Base-by-base conservation (phyloP, 495 filamentous ascomycete genomes). In the Friedmanniomyces endolithicus region DNA sequence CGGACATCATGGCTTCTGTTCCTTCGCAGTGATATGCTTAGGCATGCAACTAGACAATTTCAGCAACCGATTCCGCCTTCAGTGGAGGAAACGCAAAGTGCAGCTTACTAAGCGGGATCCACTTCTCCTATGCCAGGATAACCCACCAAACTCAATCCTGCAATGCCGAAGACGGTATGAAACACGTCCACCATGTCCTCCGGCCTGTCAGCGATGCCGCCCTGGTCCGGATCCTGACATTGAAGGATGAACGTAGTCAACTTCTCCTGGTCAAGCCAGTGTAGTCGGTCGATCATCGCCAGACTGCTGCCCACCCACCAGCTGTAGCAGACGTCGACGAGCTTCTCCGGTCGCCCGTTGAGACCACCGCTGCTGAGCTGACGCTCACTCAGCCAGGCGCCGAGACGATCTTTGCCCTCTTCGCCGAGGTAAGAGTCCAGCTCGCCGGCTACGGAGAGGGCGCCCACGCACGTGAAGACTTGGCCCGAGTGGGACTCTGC, bases 101-200 rank as follows among this genome's bases (percentile, higher is more conserved):
- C 39, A 34, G 25, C 84, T 72, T 70, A 88, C 84, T 97, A 97
- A 33, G 85, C 74, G 52, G 92, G 84, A 68, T 98, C 89, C 55
- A 98, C 82, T 63, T 86, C 81, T 61, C 80, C 71, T 24, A 97
- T 67, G 0, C 84, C 89, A 11, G 84, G 79, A 64, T 83, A 83
- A 8, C 78, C 76, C 19, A 97, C 69, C 33, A 98, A 74, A 64
- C 89, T 94, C 60, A 98, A 65, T 6, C 94, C 92, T 29, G 94
- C 85, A 61, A 97, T 63, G 37, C 86, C 89, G 70, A 98, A 98
- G 37, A 78, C 60, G 0, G 92, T 98, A 67, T 98, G 92, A 71
- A 94, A 98, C 39, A 98, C 90, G 76, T 98, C 92, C 37, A 95
- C 90, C 82, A 90, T 86, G 65, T 97, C 79, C 19, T 85, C 89